A percentile compares a stretch with the other conserved stretches of the same genome.
phyloP scores from a whole-genome alignment of 2,329 filamentous ascomycete genomes.

The Stagonosporopsis rhizophila region DNA sequence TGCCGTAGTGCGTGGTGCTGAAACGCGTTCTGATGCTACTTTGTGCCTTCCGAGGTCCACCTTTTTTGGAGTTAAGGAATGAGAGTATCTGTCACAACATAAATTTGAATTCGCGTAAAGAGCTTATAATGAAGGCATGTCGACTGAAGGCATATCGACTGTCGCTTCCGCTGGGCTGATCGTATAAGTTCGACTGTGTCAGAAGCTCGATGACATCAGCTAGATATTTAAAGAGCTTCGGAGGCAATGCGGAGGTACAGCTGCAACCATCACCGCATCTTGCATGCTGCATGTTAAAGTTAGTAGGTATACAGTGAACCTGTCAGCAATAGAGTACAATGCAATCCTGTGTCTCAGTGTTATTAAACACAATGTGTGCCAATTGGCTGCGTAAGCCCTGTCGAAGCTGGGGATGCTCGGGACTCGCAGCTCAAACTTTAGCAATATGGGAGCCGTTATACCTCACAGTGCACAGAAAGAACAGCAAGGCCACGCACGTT shows the following conservation, averaged over 20 bases:
- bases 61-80: neutral
- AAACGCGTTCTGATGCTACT: constrained; percentile 9
- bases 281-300: neutral
- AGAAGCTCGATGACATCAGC: neutral
- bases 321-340: too few relatives aligned
- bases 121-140: neutral
- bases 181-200: neutral
- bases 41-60: neutral
- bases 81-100: neutral
- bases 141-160: neutral
- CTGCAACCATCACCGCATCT: neutral
- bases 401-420: neutral
- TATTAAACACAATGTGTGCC: neutral
- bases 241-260: neutral
- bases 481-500: neutral
- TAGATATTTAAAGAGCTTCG: neutral
- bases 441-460: neutral
- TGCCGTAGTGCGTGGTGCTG: constrained; percentile 5
- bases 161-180: neutral
- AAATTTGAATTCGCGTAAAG: neutral
- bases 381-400: neutral
- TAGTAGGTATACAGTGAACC: neutral
- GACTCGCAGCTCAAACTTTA: neutral
- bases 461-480: neutral
- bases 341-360: neutral